Base-by-base conservation (phyloP, 495 filamentous ascomycete genomes). In the Umbilicaria muhlenbergii region DNA sequence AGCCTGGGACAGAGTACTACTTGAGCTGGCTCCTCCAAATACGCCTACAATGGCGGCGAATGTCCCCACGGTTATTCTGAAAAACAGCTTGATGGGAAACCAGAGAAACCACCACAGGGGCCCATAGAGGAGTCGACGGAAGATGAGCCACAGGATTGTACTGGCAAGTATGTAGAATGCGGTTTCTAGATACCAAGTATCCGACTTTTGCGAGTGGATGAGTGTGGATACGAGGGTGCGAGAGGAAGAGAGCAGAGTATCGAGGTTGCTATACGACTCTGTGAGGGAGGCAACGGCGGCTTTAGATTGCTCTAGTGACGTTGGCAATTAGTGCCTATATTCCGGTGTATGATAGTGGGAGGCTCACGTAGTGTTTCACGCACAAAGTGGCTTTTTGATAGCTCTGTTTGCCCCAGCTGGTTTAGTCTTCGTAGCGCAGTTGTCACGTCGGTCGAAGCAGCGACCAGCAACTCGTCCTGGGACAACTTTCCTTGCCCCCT, bases 141-240 rank as follows among this genome's bases (percentile, higher is more conserved):
- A 91, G 2, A 96, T 53, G 8, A 99, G 66, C 91, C 91, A 99
- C 11, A 61, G 61, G 31, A 94, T 75, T 5, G 83, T 94, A 2
- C 61, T 69, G 12, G 83, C 34, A 8, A 96, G 70, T 38, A 96
- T 62, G 51, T 86, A 87, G 49, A 96, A 79, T 0, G 88, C 78
- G 15, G 80, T 88, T 60, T 86, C 77, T 21, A 95, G 71, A 52
- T 99, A 99, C 91, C 91, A 99, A 3, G 86, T 91, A 59, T 96
- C 91, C 34, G 80, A 87, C 65, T 95, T 95, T 54, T 88, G 83
- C 28, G 83, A 86, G 51, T 75, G 75, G 32, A 95, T 66, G 38
- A 99, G 64, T 18, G 83, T 84, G 13, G 73, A 74, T 11, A 95
- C 73, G 13, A 99, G 71, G 45, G 74, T 80, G 44, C 77, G 71